Conservation (phyloP, 176 grass and related monocot species). For the Tillandsia fasciculata region DNA sequence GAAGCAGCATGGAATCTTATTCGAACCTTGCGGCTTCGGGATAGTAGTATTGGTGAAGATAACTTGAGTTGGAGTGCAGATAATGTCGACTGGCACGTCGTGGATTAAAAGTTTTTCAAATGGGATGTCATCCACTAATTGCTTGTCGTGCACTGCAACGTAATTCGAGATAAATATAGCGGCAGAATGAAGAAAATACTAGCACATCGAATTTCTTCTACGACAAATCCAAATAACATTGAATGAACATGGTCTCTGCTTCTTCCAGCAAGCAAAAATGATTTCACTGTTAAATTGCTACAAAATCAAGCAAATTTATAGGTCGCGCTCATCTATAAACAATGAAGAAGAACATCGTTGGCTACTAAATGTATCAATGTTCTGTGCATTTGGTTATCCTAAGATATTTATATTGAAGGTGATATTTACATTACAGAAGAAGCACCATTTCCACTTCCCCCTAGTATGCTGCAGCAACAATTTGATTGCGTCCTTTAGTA, state of each 20-base stretch:
- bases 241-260: no score
- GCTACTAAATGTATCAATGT: not conserved
- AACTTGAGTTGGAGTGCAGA: conserved; percentile 85
- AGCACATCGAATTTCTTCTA: not conserved
- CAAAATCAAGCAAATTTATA: no score
- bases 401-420: not conserved
- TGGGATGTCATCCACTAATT: conserved; percentile 85
- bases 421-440: no score
- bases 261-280: no score
- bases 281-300: no score
- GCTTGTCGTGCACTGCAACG: conserved; percentile 80
- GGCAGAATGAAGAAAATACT: not conserved
- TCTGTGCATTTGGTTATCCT: not conserved
- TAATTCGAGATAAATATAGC: not conserved
- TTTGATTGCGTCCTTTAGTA: no score
- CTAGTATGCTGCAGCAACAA: no score
- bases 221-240: no score
- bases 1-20: not conserved
- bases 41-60: conserved; percentile 80
- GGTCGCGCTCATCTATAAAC: no score
- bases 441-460: no score
- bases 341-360: no score
- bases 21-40: conserved; percentile 78
- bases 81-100: conserved; percentile 85
- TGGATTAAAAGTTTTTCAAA: conserved; percentile 84